A percentile compares a stretch with the other conserved stretches of the same genome.
phyloP scores from a whole-genome alignment of 2,329 filamentous ascomycete genomes.

The Phaeosphaeria sp. region DNA sequence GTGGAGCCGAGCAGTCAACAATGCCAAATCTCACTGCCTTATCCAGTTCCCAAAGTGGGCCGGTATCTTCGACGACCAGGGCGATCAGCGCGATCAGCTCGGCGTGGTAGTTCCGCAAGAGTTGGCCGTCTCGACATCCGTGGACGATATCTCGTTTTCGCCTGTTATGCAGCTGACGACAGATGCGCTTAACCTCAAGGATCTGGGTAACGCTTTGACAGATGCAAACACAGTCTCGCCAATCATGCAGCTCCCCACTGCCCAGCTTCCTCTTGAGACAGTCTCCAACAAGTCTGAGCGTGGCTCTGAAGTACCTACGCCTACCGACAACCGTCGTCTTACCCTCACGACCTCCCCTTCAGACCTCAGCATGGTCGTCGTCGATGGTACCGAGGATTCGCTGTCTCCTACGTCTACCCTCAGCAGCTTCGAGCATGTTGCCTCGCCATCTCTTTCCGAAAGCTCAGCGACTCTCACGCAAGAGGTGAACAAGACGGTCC shows the following conservation, averaged over 20 bases:
- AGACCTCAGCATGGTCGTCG: conserved; percentile 85
- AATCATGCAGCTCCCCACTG: neutral
- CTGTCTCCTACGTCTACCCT: conserved; percentile 11
- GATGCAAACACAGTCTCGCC: neutral
- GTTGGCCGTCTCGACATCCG: conserved; percentile 15
- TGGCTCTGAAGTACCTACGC: conserved; percentile 15
- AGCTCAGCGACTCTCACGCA: neutral
- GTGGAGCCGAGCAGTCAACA: conserved; percentile 25
- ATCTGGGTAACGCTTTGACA: conserved; percentile 7
- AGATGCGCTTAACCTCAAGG: conserved; percentile 11
- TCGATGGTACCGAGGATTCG: conserved; percentile 74
- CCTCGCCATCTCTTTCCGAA: neutral
- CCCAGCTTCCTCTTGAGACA: neutral
- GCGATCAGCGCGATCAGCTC: conserved; percentile 22
- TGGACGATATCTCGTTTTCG: conserved; percentile 2
- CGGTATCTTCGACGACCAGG: conserved; percentile 30
- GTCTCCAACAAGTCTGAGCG: conserved; percentile 18
- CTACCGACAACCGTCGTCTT: conserved; percentile 83
- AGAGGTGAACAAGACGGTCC: neutral
- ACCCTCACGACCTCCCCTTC: conserved; percentile 94
- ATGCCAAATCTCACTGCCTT: conserved; percentile 24
- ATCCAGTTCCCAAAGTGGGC: conserved; percentile 37
- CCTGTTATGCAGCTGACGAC: conserved; percentile 10
- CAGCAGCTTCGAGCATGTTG: conserved; percentile 20
- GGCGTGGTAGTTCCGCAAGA: conserved; percentile 21